Evolutionary conservation across 2,329 filamentous ascomycete species (phyloP).

Genomic region (Phaeophleospora eucalypticola): DNA sequence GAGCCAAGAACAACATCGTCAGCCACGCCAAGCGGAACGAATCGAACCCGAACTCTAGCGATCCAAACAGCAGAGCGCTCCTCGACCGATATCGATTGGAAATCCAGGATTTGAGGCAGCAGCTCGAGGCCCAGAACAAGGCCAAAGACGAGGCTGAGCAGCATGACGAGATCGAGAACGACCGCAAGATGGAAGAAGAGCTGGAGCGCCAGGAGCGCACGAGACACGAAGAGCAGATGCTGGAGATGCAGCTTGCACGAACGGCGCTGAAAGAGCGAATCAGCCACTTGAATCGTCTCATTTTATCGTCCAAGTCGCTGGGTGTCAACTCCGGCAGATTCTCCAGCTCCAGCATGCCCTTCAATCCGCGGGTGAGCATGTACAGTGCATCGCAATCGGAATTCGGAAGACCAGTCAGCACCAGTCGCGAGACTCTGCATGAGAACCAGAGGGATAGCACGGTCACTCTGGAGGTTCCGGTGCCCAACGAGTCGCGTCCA

Average conservation of each 20-base stretch:
- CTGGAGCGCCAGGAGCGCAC: slow-evolving; percentile 68
- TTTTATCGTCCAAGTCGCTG: slow-evolving; percentile 90
- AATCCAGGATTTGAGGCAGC: slow-evolving; percentile 73
- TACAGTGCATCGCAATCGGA: slow-evolving; percentile 35
- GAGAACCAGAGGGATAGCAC: slow-evolving; percentile 23
- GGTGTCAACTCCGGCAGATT: slow-evolving; percentile 82
- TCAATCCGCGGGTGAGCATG: slow-evolving; percentile 36
- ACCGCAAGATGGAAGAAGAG: slow-evolving; percentile 64
- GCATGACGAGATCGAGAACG: slow-evolving; percentile 59
- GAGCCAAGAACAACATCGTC: slow-evolving; percentile 96
- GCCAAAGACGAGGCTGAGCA: slow-evolving; percentile 46
- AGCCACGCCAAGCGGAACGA: slow-evolving; percentile 95
- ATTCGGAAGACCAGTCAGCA: slow-evolving; percentile 30
- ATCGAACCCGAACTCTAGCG: slow-evolving; percentile 69
- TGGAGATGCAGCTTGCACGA: slow-evolving; percentile 95
- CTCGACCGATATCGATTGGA: slow-evolving; percentile 92
- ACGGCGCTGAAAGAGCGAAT: slow-evolving; percentile 96
- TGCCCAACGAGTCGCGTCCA: slow-evolving; percentile 24
- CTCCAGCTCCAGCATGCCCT: slow-evolving; percentile 38
- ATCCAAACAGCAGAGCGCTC: slow-evolving; percentile 79
- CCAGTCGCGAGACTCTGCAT: slow-evolving; percentile 26
- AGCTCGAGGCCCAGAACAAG: slow-evolving; percentile 80
- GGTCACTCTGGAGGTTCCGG: slow-evolving; percentile 35
- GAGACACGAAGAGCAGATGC: slow-evolving; percentile 86
- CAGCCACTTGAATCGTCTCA: slow-evolving; percentile 90